Conservation (phyloP, 164 flowering plant species). For the Dillenia suffruticosa region DNA sequence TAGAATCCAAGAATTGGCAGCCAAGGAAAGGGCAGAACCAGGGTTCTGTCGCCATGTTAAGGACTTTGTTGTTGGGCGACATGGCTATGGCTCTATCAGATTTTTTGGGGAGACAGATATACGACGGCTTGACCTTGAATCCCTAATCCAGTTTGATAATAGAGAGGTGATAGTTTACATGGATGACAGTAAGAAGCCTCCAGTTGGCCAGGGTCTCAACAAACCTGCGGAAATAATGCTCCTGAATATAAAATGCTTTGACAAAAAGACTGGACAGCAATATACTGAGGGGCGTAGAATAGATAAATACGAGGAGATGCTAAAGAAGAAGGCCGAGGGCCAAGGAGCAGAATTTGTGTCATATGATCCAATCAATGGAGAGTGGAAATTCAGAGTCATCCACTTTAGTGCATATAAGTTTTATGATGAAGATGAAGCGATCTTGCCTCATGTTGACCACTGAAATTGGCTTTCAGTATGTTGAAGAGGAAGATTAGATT, state of each 20-base stretch:
- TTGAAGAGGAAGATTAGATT: no score
- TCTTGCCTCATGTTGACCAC: no score
- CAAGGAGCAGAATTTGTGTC: slow-evolving; percentile 94
- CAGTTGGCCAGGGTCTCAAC: slow-evolving; percentile 93
- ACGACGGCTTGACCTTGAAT: slow-evolving; percentile 75
- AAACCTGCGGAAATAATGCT: slow-evolving; percentile 95
- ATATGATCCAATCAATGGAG: slow-evolving; percentile 74
- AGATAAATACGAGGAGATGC: slow-evolving; percentile 80
- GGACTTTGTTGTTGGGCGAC: slow-evolving; percentile 82
- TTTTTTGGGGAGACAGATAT: slow-evolving; percentile 95
- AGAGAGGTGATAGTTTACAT: slow-evolving; percentile 88
- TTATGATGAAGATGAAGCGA: slow-evolving; percentile 27
- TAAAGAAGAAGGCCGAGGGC: slow-evolving; percentile 69
- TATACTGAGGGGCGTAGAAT: slow-evolving; percentile 61
- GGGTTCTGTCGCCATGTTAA: slow-evolving; percentile 76
- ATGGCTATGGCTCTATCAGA: slow-evolving; percentile 76
- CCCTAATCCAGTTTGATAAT: slow-evolving; percentile 76
- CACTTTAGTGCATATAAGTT: slow-evolving; percentile 69
- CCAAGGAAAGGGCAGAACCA: slow-evolving; percentile 83
- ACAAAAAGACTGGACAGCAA: slow-evolving; percentile 81
- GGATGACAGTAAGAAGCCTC: slow-evolving; percentile 93
- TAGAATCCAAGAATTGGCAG: slow-evolving; percentile 81
- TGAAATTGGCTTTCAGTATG: no score
- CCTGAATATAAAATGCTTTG: slow-evolving; percentile 76
- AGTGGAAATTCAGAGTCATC: slow-evolving; percentile 87